Base-by-base conservation (phyloP, 2,329 filamentous ascomycete genomes). In the Colletotrichum sp. region DNA sequence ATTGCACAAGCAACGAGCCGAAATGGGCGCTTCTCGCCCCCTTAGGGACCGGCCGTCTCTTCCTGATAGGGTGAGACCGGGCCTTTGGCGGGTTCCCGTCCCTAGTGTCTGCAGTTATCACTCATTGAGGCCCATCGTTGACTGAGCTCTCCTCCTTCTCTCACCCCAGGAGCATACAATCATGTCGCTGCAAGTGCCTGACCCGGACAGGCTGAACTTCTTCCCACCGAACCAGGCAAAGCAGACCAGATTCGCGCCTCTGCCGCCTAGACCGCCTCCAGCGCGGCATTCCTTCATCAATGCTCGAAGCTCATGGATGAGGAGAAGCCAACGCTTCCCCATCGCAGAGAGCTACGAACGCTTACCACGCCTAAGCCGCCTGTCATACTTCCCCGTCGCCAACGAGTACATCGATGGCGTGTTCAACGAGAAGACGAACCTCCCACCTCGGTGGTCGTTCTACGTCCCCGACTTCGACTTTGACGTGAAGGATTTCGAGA, bases 391-490 rank as follows among this genome's bases (percentile, higher is more conserved):
- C 63, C 75, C 75, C 62, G 75, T 75, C 55, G 75, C 71, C 72
- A 75, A 75, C 16, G 71, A 75, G 8, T 75, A 77, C 32, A 82
- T 78, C 49, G 71, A 78, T 16, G 69, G 72, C 19, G 36, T 78
- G 34, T 78, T 78, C 69, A 70, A 77, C 71, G 69, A 77, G 25
- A 76, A 77, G 74, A 78, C 78, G 19, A 62, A 63, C 27, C 75
- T 78, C 19, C 78, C 78, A 11, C 73, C 77, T 55, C 64, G 70
- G 36, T 78, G 78, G 78, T 70, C 69, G 12, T 78, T 78, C 19
- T 76, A 78, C 65, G 77, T 78, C 5, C 78, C 78, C 39, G 78
- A 78, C 61, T 78, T 78, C 29, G 71, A 78, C 68, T 78, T 77
- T 15, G 74, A 77, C 68, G 75, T 75, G 55, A 63, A 76, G 34